These are phyloP conservation scores for Pichia sp. DNA, from an alignment of 1,139 yeast species.

Conservation along the genomic window DNA sequence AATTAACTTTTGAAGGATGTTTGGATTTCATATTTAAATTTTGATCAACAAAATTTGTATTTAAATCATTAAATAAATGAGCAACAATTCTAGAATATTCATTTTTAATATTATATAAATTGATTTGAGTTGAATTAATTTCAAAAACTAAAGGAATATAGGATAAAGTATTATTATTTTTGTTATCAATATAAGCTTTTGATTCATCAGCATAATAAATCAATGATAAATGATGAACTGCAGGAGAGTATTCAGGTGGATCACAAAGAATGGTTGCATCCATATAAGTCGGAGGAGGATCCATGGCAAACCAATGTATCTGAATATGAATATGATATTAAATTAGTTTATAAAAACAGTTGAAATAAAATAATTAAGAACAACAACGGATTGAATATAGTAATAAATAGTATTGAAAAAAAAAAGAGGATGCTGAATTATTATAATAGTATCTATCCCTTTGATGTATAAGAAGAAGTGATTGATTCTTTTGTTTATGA, in stretches of 20 bases:
- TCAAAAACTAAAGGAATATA: constrained; percentile 25
- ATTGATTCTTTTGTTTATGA: too few relatives aligned
- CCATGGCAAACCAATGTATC: background rate
- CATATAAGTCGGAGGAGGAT: background rate
- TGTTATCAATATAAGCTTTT: background rate
- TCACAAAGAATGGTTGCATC: background rate
- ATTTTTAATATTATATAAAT: constrained; percentile 18
- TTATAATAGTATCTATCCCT: too few relatives aligned
- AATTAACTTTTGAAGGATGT: constrained; percentile 3
- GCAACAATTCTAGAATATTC: constrained; percentile 15
- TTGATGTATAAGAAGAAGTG: too few relatives aligned
- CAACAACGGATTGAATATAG: too few relatives aligned
- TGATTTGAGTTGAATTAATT: constrained; percentile 28
- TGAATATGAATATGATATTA: too few relatives aligned
- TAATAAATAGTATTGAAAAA: too few relatives aligned
- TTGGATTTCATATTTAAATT: constrained; percentile 23
- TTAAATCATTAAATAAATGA: constrained; percentile 20
- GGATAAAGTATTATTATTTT: background rate
- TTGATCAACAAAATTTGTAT: constrained; percentile 24
- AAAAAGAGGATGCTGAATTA: too few relatives aligned
- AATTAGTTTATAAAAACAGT: too few relatives aligned
- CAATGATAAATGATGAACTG: constrained; percentile 17
- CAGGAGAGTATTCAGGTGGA: constrained; percentile 19
- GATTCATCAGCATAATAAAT: constrained; percentile 14
- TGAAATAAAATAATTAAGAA: too few relatives aligned